phyloP scores from a whole-genome alignment of 495 filamentous ascomycete species.

The Aspergillus baeticus region DNA sequence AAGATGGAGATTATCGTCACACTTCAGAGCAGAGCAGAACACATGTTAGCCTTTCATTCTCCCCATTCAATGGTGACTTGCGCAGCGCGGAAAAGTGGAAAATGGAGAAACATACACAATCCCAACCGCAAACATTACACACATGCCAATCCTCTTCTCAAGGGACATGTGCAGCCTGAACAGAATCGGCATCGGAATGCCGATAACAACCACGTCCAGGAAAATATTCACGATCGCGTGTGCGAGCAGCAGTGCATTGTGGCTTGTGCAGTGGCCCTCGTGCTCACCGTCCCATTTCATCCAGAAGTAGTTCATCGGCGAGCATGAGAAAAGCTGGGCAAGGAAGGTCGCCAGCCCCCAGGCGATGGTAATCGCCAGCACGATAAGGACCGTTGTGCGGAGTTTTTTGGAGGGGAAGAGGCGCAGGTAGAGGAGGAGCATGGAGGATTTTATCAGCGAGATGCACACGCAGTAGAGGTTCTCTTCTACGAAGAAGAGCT shows the following conservation, averaged over 20 bases:
- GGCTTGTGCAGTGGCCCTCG: conserved; percentile 30
- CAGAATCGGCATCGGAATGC: conserved; percentile 31
- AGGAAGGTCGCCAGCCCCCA: conserved; percentile 33
- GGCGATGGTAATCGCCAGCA: conserved; percentile 26
- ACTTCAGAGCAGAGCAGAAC: conserved; percentile 4
- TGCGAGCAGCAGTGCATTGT: conserved; percentile 27
- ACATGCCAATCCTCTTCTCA: conserved; percentile 20
- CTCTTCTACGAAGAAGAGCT: conserved; percentile 20
- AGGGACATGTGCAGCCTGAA: conserved; percentile 19
- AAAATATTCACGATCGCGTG: conserved; percentile 38
- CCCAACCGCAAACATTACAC: conserved; percentile 24
- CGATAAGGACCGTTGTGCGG: conserved; percentile 18
- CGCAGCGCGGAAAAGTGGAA: background rate
- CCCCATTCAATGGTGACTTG: no score
- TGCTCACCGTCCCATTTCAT: conserved; percentile 32
- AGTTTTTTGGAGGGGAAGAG: conserved; percentile 29
- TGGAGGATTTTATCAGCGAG: conserved; percentile 16
- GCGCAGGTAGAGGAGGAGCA: conserved; percentile 33
- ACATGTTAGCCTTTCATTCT: no score
- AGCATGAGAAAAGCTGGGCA: conserved; percentile 33
- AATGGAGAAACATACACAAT: conserved; percentile 20
- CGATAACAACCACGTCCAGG: conserved; percentile 42
- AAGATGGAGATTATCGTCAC: conserved; percentile 21
- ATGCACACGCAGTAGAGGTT: conserved; percentile 19
- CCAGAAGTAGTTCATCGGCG: conserved; percentile 38